Percentiles rank a stretch among this genome's conserved stretches.
Evolutionary conservation across 176 grass and related monocot species (phyloP).

Genomic region (Areca catechu): DNA sequence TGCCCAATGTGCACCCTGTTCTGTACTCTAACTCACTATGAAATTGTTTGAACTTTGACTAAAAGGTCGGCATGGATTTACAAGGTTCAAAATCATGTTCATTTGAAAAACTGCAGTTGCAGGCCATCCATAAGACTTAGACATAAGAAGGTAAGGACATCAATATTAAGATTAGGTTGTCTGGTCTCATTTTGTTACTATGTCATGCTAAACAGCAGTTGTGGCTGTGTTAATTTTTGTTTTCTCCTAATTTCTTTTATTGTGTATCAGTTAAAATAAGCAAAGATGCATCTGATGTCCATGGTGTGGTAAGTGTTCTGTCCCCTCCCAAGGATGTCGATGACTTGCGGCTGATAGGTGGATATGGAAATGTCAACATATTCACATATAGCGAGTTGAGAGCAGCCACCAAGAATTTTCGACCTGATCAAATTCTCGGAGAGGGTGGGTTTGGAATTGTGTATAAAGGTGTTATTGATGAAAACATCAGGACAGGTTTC

Average conservation of each 20-base stretch:
- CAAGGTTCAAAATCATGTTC: too few relatives aligned
- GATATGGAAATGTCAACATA: slow-evolving; percentile 70
- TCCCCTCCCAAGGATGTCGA: slow-evolving; percentile 83
- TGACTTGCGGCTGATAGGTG: slow-evolving; percentile 56
- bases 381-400: slow-evolving; percentile 76
- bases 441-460: slow-evolving; percentile 97
- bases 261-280: slow-evolving; percentile 39
- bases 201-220: background rate
- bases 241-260: slow-evolving; percentile 22
- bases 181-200: too few relatives aligned
- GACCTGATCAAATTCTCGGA: slow-evolving; percentile 80
- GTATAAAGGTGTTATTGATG: slow-evolving; percentile 88
- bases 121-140: too few relatives aligned
- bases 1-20: too few relatives aligned
- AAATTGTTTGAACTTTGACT: too few relatives aligned
- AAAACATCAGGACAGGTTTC: slow-evolving; percentile 62
- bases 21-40: too few relatives aligned
- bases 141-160: too few relatives aligned
- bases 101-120: too few relatives aligned
- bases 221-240: background rate
- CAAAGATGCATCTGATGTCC: slow-evolving; percentile 38
- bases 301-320: slow-evolving; percentile 51
- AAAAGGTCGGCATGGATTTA: too few relatives aligned
- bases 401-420: slow-evolving; percentile 82
- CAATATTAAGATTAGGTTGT: too few relatives aligned